Evolutionary conservation across 331 rosid species (phyloP).

Genomic region (Erythrophleum ivorense): DNA sequence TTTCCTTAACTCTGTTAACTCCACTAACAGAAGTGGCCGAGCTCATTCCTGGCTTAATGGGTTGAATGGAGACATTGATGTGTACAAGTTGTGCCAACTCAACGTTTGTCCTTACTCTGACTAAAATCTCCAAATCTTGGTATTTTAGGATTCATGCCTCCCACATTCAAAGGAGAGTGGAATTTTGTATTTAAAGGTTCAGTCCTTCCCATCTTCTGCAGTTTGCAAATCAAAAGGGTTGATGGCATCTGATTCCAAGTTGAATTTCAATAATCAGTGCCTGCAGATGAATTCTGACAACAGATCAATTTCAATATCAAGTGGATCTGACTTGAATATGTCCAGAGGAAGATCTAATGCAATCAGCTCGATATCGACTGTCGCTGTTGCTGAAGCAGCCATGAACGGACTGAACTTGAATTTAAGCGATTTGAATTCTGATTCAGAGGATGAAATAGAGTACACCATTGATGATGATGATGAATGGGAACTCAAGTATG

Average conservation of each 20-base stretch:
- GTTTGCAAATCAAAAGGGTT: neutral
- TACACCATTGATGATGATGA: conserved; percentile 32
- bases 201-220: neutral
- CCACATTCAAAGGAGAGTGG: neutral
- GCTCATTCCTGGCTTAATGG: no score
- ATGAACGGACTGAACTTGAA: conserved; percentile 24
- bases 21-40: no score
- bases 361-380: neutral
- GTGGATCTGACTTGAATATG: conserved; percentile 19
- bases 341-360: conserved; percentile 22
- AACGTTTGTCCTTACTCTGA: neutral
- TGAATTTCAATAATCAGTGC: no score
- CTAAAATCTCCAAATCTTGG: neutral
- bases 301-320: conserved; percentile 41
- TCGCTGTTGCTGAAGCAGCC: no score
- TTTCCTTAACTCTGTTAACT: no score
- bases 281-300: conserved; percentile 34
- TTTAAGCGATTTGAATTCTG: conserved; percentile 35
- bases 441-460: conserved; percentile 41
- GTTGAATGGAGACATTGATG: neutral
- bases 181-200: neutral
- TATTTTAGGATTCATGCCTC: neutral
- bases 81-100: neutral
- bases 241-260: no score
- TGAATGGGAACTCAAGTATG: neutral